phyloP scores from a whole-genome alignment of 2,329 filamentous ascomycete genomes.

The Alternaria triticina region DNA sequence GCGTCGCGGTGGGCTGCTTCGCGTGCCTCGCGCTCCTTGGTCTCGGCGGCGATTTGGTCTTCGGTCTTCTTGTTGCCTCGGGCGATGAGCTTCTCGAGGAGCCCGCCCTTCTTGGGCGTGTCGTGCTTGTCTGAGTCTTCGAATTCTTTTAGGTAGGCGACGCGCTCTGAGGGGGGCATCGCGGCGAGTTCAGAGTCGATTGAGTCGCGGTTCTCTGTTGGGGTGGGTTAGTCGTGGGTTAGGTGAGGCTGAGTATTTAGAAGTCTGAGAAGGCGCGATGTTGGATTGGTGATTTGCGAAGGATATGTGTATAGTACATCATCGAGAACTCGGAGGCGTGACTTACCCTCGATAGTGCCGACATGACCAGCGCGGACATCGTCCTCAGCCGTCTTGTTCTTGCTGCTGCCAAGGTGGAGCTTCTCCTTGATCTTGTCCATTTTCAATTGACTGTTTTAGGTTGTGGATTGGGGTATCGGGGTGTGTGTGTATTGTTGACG shows the following conservation, averaged over 20 bases:
- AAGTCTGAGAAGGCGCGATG: neutral
- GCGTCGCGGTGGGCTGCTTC: slow-evolving; percentile 16
- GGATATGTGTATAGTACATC: neutral
- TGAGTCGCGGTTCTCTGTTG: slow-evolving; percentile 37
- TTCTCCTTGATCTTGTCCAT: slow-evolving; percentile 48
- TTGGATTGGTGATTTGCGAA: neutral
- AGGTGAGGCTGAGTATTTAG: neutral
- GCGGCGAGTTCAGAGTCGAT: slow-evolving; percentile 43
- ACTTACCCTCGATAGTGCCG: slow-evolving; percentile 29
- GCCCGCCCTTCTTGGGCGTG: slow-evolving; percentile 40
- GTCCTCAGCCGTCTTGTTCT: slow-evolving; percentile 40
- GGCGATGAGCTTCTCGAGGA: slow-evolving; percentile 43
- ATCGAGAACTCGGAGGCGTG: neutral
- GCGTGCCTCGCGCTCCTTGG: slow-evolving; percentile 27
- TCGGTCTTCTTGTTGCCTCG: slow-evolving; percentile 45
- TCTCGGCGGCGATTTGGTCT: slow-evolving; percentile 39
- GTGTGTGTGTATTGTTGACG: neutral
- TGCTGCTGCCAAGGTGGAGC: slow-evolving; percentile 40
- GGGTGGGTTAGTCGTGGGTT: neutral
- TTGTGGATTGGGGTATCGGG: neutral
- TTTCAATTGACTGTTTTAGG: slow-evolving; percentile 6
- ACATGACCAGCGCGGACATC: slow-evolving; percentile 23
- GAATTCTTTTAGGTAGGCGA: slow-evolving; percentile 44
- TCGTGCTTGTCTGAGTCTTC: slow-evolving; percentile 44
- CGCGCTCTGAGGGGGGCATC: slow-evolving; percentile 43